Evolutionary conservation across 2,329 filamentous ascomycete species (phyloP).

Genomic region (Penicillium sp.): DNA sequence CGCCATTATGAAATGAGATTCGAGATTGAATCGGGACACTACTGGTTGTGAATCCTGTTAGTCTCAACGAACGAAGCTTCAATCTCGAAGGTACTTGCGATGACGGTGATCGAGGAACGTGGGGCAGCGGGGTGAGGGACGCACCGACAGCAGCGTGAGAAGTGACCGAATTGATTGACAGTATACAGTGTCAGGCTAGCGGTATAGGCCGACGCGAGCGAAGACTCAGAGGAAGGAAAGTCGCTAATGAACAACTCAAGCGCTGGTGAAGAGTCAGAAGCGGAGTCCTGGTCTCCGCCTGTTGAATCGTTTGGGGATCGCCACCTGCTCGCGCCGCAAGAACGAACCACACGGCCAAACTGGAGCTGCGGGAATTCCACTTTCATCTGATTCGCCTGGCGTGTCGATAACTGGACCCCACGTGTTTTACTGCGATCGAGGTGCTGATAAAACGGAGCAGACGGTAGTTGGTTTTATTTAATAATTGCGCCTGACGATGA

Average conservation of each 20-base stretch:
- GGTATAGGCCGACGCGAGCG: neutral
- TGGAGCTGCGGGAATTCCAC: conserved; percentile 14
- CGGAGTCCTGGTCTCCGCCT: conserved; percentile 27
- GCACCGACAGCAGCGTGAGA: neutral
- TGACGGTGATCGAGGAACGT: conserved; percentile 28
- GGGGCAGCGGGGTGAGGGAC: conserved; percentile 27
- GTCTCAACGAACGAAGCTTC: neutral
- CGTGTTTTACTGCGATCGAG: neutral
- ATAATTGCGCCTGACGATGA: neutral
- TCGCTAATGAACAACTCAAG: neutral
- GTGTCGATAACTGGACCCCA: neutral
- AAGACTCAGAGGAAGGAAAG: neutral
- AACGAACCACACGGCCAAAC: conserved; percentile 21
- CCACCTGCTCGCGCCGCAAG: conserved; percentile 11
- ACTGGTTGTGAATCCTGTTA: neutral
- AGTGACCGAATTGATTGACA: neutral
- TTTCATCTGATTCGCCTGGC: conserved; percentile 18
- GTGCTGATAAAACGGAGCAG: neutral
- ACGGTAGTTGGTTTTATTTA: neutral
- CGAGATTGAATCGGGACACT: neutral
- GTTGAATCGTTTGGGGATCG: conserved; percentile 14
- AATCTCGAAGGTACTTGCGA: conserved; percentile 4
- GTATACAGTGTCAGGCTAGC: neutral
- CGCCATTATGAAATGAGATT: conserved; percentile 37
- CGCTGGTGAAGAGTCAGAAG: conserved; percentile 17